A percentile compares a stretch with the other conserved stretches of the same genome.
Conservation (phyloP, 257 asterid genomes). For the Anisodus tanguticus region DNA sequence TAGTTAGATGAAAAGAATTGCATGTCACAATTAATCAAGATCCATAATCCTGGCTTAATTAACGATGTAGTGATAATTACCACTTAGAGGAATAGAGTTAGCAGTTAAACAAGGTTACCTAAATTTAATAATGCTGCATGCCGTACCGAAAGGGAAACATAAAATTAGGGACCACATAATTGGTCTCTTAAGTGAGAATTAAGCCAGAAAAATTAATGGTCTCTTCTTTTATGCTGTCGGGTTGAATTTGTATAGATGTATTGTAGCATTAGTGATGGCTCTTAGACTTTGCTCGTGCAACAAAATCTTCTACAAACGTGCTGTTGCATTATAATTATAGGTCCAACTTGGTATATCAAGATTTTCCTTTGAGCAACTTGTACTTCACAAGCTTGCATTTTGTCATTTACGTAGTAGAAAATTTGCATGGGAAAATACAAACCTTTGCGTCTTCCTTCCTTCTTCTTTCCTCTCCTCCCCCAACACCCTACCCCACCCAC, state of each 20-base stretch:
- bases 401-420: conserved; percentile 12
- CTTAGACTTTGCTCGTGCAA: conserved; percentile 35
- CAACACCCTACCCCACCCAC: background rate
- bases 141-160: conserved; percentile 57
- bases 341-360: conserved; percentile 25
- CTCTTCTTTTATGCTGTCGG: conserved; percentile 38
- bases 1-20: conserved; percentile 31
- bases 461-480: background rate
- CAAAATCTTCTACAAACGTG: conserved; percentile 58
- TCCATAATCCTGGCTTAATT: conserved; percentile 39
- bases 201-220: background rate
- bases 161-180: conserved; percentile 72
- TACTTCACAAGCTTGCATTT: conserved; percentile 37
- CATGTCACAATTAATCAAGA: conserved; percentile 54
- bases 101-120: conserved; percentile 7
- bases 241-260: conserved; percentile 33
- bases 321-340: conserved; percentile 29
- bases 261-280: background rate
- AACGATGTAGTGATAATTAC: conserved; percentile 45
- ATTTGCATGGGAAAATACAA: conserved; percentile 36
- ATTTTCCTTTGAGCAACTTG: conserved; percentile 33
- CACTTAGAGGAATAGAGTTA: conserved; percentile 22
- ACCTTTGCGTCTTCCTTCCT: background rate
- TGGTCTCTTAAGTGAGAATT: conserved; percentile 51
- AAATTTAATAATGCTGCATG: conserved; percentile 30